A percentile compares a stretch with the other conserved stretches of the same genome.
Conservation (phyloP, 257 asterid species). For the Mitragyna speciosa region DNA sequence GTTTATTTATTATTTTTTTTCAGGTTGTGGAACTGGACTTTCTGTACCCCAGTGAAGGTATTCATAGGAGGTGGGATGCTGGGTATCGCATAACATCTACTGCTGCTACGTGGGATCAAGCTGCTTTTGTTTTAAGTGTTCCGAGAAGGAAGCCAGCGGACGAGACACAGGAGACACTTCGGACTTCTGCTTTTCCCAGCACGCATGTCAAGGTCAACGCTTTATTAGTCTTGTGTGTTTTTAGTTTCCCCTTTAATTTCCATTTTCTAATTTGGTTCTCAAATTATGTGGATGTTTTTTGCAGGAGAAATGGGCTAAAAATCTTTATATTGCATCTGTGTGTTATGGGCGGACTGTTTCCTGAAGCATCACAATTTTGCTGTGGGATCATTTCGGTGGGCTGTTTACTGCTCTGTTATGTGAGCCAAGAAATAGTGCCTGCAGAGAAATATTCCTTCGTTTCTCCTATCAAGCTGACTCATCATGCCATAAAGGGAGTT, state of each 20-base stretch:
- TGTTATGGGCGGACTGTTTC: constrained; percentile 82
- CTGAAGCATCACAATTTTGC: constrained; percentile 38
- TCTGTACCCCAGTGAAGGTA: constrained; percentile 70
- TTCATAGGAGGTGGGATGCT: constrained; percentile 67
- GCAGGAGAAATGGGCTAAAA: constrained; percentile 87
- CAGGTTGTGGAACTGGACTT: constrained; percentile 76
- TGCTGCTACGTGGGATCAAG: constrained; percentile 66
- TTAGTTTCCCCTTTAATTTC: not conserved
- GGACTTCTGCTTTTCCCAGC: constrained; percentile 84
- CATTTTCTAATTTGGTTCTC: not conserved
- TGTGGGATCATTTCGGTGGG: constrained; percentile 7
- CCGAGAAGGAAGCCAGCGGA: constrained; percentile 65
- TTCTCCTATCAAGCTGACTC: not conserved
- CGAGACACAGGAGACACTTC: constrained; percentile 83
- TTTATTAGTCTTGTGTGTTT: not conserved
- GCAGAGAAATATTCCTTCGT: not conserved
- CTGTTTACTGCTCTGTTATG: not conserved
- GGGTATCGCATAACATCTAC: constrained; percentile 66
- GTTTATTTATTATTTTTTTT: not conserved
- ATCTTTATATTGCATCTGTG: constrained; percentile 74
- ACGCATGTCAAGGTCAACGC: constrained; percentile 66
- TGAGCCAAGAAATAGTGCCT: constrained; percentile 5
- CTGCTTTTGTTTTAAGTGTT: constrained; percentile 65
- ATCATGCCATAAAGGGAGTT: not conserved
- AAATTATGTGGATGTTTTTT: constrained; percentile 6